A percentile compares a stretch with the other conserved stretches of the same genome.
phyloP scores from a whole-genome alignment of 23 red algal species.

The Gracilaria vermiculophylla region DNA sequence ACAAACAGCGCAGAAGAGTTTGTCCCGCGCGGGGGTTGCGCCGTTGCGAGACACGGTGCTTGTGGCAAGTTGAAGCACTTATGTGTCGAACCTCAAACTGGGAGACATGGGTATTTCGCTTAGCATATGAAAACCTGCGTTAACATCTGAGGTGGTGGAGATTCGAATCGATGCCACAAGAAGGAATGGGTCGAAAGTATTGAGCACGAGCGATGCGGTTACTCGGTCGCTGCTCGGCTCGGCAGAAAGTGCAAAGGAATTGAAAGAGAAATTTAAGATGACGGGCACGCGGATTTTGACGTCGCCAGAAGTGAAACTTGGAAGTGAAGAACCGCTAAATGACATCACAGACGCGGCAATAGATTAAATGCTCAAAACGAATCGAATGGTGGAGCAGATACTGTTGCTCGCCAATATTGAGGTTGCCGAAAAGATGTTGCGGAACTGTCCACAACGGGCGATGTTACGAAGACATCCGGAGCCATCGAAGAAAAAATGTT shows the following conservation, averaged over 20 bases:
- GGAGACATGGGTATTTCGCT: slow-evolving; percentile 73
- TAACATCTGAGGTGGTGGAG: slow-evolving; percentile 93
- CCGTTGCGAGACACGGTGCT: too few relatives aligned
- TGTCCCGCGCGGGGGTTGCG: too few relatives aligned
- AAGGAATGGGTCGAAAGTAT: slow-evolving; percentile 19
- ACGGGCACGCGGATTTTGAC: slow-evolving; percentile 86
- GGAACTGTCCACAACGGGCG: slow-evolving; percentile 80
- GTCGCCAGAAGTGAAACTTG: slow-evolving; percentile 92
- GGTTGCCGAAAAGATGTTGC: slow-evolving; percentile 78
- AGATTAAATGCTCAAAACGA: slow-evolving; percentile 79
- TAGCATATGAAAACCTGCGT: slow-evolving; percentile 78
- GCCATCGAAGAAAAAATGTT: slow-evolving; percentile 89
- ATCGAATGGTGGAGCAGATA: slow-evolving; percentile 95
- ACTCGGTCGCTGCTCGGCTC: slow-evolving; percentile 57
- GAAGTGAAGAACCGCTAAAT: slow-evolving; percentile 64
- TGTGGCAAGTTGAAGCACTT: too few relatives aligned
- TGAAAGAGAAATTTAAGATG: slow-evolving; percentile 65
- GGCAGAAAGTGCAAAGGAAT: slow-evolving; percentile 60
- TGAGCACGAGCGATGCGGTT: slow-evolving; percentile 35
- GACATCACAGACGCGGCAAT: slow-evolving; percentile 69
- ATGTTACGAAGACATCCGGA: slow-evolving; percentile 85
- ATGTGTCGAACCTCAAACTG: slow-evolving; percentile 47
- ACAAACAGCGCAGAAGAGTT: too few relatives aligned
- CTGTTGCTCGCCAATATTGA: slow-evolving; percentile 97
- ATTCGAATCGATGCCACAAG: slow-evolving; percentile 68